Evolutionary conservation across 2,329 filamentous ascomycete genomes (phyloP).

Genomic region (Sclerotinia borealis): DNA sequence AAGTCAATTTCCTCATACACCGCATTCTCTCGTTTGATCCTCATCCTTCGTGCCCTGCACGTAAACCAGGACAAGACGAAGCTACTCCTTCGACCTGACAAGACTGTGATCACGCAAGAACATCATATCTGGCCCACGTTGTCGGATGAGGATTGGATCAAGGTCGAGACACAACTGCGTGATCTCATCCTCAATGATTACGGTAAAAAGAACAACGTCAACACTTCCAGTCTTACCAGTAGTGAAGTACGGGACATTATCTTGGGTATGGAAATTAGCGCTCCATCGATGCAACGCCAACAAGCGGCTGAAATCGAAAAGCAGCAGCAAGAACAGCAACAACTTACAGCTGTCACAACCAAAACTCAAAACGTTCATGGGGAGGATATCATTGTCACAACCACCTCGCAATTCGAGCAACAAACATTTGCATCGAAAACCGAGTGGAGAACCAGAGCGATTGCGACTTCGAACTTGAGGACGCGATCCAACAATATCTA

Average conservation of each 20-base stretch:
- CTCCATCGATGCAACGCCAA: slow-evolving; percentile 95
- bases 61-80: slow-evolving; percentile 99
- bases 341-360: slow-evolving; percentile 93
- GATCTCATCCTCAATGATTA: slow-evolving; percentile 98
- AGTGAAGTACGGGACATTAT: slow-evolving; percentile 98
- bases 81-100: slow-evolving; percentile 87
- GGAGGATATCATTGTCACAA: slow-evolving; percentile 97
- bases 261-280: slow-evolving; percentile 98
- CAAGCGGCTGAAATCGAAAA: slow-evolving; percentile 98
- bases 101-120: slow-evolving; percentile 96
- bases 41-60: slow-evolving; percentile 90
- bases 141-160: slow-evolving; percentile 96
- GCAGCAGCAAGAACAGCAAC: slow-evolving; percentile 94
- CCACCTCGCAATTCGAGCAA: slow-evolving; percentile 95
- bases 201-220: slow-evolving; percentile 99
- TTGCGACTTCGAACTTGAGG: slow-evolving; percentile 90
- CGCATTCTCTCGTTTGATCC: slow-evolving; percentile 88
- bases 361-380: slow-evolving; percentile 97
- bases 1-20: slow-evolving; percentile 99
- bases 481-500: slow-evolving; percentile 98
- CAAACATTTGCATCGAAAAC: slow-evolving; percentile 98
- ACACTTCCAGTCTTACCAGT: slow-evolving; percentile 90
- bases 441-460: slow-evolving; percentile 94
- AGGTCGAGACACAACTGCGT: slow-evolving; percentile 93
- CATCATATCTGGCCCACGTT: slow-evolving; percentile 98